Evolutionary conservation across 768 basidiomycete species (phyloP).

Genomic region (Clitopilus hobsonii): DNA sequence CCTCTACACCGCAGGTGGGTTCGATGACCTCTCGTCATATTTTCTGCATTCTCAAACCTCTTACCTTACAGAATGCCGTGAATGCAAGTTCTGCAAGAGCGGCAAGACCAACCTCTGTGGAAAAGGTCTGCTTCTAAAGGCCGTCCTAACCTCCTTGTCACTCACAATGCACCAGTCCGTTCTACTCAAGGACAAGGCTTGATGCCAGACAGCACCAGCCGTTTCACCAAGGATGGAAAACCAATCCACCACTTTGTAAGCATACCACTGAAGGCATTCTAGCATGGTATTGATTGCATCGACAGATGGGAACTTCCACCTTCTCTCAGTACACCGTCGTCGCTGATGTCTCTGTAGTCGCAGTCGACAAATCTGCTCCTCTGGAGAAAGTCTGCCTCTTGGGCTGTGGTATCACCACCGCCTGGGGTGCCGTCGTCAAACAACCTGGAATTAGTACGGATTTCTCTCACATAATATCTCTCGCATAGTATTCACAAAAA

Average conservation of each 20-base stretch:
- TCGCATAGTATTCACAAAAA: conserved; percentile 2
- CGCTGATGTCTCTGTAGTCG: conserved; percentile 93
- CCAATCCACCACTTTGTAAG: conserved; percentile 88
- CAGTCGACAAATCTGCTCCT: conserved; percentile 80
- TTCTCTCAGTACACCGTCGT: conserved; percentile 99
- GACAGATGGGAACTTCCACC: conserved; percentile 95
- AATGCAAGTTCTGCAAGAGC: conserved; percentile 99
- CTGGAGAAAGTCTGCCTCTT: conserved; percentile 96
- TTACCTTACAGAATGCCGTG: conserved; percentile 64
- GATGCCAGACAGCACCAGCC: conserved; percentile 87
- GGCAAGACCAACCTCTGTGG: conserved; percentile 99
- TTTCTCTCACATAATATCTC: conserved; percentile 7
- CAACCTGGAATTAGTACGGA: conserved; percentile 81
- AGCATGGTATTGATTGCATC: conserved; percentile 1
- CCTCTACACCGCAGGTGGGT: conserved; percentile 86
- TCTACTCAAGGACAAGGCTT: conserved; percentile 90
- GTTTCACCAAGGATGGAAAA: conserved; percentile 89
- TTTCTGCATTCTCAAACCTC: background rate
- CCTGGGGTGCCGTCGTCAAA: conserved; percentile 94
- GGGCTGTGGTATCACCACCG: conserved; percentile 97
- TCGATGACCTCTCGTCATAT: background rate
- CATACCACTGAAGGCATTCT: conserved; percentile 5
- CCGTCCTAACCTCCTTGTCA: background rate
- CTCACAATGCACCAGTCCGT: conserved; percentile 52
- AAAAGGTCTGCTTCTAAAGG: conserved; percentile 49